A percentile compares a stretch with the other conserved stretches of the same genome.
phyloP scores from a whole-genome alignment of 2,329 filamentous ascomycete species.

The Colletotrichum tropicale region DNA sequence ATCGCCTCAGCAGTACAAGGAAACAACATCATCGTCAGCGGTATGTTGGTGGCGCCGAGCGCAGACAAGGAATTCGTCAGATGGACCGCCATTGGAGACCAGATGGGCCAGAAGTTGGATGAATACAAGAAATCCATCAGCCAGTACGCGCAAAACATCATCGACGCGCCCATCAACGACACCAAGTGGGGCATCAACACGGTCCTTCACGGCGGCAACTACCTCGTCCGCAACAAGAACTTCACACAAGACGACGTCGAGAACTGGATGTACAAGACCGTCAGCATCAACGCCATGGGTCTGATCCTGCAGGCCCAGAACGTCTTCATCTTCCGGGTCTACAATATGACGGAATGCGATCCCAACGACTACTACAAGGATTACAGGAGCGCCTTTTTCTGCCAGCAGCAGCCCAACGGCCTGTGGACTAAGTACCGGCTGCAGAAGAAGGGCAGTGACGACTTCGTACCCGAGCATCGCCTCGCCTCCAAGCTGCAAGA shows the following conservation, averaged over 20 bases:
- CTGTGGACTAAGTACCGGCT: neutral
- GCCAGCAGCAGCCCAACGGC: neutral
- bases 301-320: neutral
- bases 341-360: neutral
- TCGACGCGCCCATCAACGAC: neutral
- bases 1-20: neutral
- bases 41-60: neutral
- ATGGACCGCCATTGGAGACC: neutral
- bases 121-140: neutral
- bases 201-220: neutral
- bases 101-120: neutral
- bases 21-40: neutral
- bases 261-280: neutral
- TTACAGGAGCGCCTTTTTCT: neutral
- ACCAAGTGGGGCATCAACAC: conserved; percentile 4
- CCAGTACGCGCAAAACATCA: neutral
- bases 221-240: neutral
- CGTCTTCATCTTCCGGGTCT: neutral
- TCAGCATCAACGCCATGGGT: neutral
- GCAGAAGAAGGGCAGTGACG: neutral
- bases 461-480: neutral
- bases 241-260: neutral
- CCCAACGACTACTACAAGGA: neutral
- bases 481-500: neutral
- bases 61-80: neutral